Evolutionary conservation across 768 basidiomycete species (phyloP).

Genomic region (Fistulinella prunicolor): DNA sequence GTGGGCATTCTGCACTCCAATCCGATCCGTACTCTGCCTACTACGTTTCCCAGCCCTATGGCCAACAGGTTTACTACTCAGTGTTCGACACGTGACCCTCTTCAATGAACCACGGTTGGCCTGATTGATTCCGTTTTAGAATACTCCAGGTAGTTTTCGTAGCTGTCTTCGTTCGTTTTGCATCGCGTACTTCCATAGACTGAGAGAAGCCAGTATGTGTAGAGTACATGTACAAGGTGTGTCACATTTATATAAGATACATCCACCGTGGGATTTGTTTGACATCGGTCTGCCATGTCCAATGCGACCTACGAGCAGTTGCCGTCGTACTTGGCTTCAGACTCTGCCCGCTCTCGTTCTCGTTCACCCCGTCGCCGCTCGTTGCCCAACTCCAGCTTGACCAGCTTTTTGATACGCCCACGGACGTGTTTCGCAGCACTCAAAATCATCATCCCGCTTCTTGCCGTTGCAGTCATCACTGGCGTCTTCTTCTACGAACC

Average conservation of each 20-base stretch:
- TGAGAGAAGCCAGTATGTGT: too few species aligned
- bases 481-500: slow-evolving; percentile 68
- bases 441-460: slow-evolving; percentile 43
- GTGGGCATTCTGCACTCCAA: background rate
- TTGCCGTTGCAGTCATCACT: slow-evolving; percentile 40
- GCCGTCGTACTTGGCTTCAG: slow-evolving; percentile 45
- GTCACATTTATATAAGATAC: too few species aligned
- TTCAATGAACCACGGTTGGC: background rate
- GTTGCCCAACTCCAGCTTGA: slow-evolving; percentile 26
- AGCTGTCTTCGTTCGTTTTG: too few species aligned
- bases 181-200: too few species aligned
- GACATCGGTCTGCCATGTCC: slow-evolving; percentile 30
- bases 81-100: too few species aligned
- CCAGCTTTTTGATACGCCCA: slow-evolving; percentile 29
- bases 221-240: background rate
- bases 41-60: background rate
- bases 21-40: background rate
- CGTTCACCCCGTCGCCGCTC: slow-evolving; percentile 26
- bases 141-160: background rate
- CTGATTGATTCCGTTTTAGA: background rate
- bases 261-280: background rate
- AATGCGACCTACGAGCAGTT: slow-evolving; percentile 46
- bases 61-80: too few species aligned
- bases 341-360: slow-evolving; percentile 26
- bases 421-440: slow-evolving; percentile 39